These are phyloP conservation scores for Multifurca ochricompacta DNA, from an alignment of 768 basidiomycete genomes.

Conservation along the genomic window DNA sequence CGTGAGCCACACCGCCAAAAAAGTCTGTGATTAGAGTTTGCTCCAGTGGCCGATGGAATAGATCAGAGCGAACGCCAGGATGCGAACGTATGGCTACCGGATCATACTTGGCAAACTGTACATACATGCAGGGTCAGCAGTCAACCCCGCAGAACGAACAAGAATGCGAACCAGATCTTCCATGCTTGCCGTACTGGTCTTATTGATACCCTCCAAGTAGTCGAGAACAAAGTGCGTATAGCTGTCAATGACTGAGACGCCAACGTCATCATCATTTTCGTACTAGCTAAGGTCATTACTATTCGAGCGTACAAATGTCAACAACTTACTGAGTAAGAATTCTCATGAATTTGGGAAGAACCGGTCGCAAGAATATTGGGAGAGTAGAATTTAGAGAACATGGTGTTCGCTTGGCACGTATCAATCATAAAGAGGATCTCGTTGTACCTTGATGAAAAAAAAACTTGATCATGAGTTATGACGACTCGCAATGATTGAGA, in stretches of 20 bases:
- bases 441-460: constrained; percentile 60
- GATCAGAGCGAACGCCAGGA: constrained; percentile 81
- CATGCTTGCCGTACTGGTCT: constrained; percentile 75
- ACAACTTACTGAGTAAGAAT: constrained; percentile 78
- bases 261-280: constrained; percentile 89
- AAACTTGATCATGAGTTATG: background rate
- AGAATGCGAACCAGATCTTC: constrained; percentile 61
- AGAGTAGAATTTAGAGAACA: constrained; percentile 91
- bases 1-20: constrained; percentile 75
- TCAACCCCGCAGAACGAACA: background rate
- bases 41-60: constrained; percentile 63
- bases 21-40: constrained; percentile 56
- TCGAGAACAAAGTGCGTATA: constrained; percentile 90
- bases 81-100: constrained; percentile 69
- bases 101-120: constrained; percentile 76
- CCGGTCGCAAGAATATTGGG: constrained; percentile 91
- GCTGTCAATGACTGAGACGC: constrained; percentile 91
- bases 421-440: constrained; percentile 98
- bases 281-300: constrained; percentile 42
- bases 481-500: background rate
- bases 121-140: background rate
- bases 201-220: constrained; percentile 88
- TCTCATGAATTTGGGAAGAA: constrained; percentile 76
- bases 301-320: background rate
- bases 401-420: constrained; percentile 94